Evolutionary conservation across 805 yeast species (phyloP).

Genomic region (Yamadazyma kitorensis): DNA sequence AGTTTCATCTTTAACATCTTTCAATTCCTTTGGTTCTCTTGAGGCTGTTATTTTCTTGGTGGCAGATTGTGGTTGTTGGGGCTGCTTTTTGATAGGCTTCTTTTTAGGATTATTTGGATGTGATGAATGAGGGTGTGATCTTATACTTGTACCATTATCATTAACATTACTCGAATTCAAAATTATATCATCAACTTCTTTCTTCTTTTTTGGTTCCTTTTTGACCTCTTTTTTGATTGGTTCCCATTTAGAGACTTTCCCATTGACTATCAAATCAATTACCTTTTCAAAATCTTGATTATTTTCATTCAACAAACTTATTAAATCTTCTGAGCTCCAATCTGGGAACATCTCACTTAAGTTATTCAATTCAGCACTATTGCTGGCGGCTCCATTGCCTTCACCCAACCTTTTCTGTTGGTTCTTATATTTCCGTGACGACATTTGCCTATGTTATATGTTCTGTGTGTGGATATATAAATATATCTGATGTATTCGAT

Average conservation of each 20-base stretch:
- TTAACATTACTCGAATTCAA: conserved; percentile 9
- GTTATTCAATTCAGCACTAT: conserved; percentile 43
- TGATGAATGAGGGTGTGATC: neutral
- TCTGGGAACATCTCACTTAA: conserved; percentile 89
- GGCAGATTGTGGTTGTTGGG: neutral
- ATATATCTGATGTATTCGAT: neutral
- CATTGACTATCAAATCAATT: conserved; percentile 84
- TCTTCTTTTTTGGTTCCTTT: conserved; percentile 21
- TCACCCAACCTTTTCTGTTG: conserved; percentile 43
- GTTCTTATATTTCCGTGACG: conserved; percentile 43
- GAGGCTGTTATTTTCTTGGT: conserved; percentile 1
- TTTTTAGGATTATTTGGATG: conserved; percentile 4
- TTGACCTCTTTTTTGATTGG: conserved; percentile 76
- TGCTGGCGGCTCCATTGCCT: conserved; percentile 11
- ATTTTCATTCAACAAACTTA: conserved; percentile 71
- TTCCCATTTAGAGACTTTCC: conserved; percentile 91
- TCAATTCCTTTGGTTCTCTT: neutral
- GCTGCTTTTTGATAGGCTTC: conserved; percentile 5
- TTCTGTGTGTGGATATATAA: neutral
- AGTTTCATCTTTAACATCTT: conserved; percentile 1
- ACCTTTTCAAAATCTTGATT: conserved; percentile 71
- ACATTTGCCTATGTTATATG: conserved; percentile 12
- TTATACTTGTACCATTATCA: neutral
- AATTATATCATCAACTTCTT: no score
- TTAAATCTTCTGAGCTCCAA: conserved; percentile 86